These are phyloP conservation scores for Diutina sp. DNA, from an alignment of 1,139 yeast genomes.

Conservation along the genomic window DNA sequence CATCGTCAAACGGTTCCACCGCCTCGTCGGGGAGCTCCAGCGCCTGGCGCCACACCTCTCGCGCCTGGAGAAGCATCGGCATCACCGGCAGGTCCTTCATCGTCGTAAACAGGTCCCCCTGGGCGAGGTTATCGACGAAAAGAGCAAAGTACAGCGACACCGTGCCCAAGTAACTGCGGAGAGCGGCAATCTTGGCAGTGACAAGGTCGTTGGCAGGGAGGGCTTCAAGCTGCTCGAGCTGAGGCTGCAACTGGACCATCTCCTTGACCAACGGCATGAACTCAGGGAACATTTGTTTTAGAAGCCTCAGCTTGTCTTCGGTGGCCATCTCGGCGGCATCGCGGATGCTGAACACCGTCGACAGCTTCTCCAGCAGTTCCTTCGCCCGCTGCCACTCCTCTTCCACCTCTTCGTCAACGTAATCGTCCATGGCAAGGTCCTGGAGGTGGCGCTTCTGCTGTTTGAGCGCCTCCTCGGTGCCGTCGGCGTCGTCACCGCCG, in stretches of 20 bases:
- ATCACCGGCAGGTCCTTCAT: slow-evolving; percentile 84
- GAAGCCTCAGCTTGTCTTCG: slow-evolving; percentile 30
- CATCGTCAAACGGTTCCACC: neutral
- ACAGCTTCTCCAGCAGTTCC: slow-evolving; percentile 15
- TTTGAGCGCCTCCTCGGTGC: slow-evolving; percentile 77
- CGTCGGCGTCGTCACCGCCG: slow-evolving; percentile 70
- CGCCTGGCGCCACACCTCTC: slow-evolving; percentile 89
- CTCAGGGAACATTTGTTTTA: slow-evolving; percentile 68
- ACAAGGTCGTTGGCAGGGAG: slow-evolving; percentile 16
- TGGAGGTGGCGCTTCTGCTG: slow-evolving; percentile 77
- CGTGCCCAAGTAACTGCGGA: slow-evolving; percentile 66
- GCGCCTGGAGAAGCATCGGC: slow-evolving; percentile 68
- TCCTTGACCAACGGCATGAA: slow-evolving; percentile 68
- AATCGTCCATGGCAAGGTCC: slow-evolving; percentile 74
- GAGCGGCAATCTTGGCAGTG: slow-evolving; percentile 49
- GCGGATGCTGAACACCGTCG: neutral
- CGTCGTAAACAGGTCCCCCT: slow-evolving; percentile 40
- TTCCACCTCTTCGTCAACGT: slow-evolving; percentile 68
- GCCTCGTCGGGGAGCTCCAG: slow-evolving; percentile 26
- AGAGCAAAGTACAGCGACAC: slow-evolving; percentile 67
- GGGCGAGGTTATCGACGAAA: slow-evolving; percentile 40
- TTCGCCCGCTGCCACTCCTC: slow-evolving; percentile 51
- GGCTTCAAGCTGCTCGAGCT: slow-evolving; percentile 18
- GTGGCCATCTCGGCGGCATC: slow-evolving; percentile 18
- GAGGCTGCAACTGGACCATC: slow-evolving; percentile 31